Evolutionary conservation across 1,284 basidiomycete species (phyloP).

Genomic region (Thecaphora thlaspeos): DNA sequence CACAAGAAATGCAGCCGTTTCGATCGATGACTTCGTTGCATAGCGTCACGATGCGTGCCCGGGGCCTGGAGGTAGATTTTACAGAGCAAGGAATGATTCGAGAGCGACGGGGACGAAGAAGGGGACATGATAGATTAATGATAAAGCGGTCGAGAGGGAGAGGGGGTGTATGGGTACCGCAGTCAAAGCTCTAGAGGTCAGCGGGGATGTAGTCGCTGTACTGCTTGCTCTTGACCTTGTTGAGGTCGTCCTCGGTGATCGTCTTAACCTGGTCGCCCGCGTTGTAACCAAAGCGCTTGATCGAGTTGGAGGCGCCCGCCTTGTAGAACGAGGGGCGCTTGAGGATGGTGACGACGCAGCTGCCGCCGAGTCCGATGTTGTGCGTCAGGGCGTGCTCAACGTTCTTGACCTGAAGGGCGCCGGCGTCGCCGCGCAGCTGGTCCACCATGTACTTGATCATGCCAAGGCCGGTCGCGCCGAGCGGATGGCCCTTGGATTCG

Average conservation of each 20-base stretch:
- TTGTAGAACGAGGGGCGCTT: constrained; percentile 42
- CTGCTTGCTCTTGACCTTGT: constrained; percentile 50
- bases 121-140: too few relatives aligned
- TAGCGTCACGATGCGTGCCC: too few relatives aligned
- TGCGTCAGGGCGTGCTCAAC: constrained; percentile 79
- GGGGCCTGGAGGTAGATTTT: too few relatives aligned
- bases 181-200: too few relatives aligned
- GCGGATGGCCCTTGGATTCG: constrained; percentile 76
- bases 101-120: too few relatives aligned
- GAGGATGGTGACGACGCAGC: constrained; percentile 45
- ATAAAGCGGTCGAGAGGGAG: too few relatives aligned
- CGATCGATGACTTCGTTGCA: too few relatives aligned
- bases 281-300: constrained; percentile 50
- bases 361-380: constrained; percentile 74
- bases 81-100: too few relatives aligned
- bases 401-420: constrained; percentile 65
- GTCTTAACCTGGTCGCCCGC: constrained; percentile 37
- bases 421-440: constrained; percentile 60
- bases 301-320: constrained; percentile 33
- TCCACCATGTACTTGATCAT: constrained; percentile 83
- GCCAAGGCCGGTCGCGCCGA: constrained; percentile 79
- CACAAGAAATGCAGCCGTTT: too few relatives aligned
- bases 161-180: too few relatives aligned
- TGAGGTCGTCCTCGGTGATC: constrained; percentile 45
- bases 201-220: constrained; percentile 44